Evolutionary conservation across 371 early-diverging fungal genomes (phyloP).

Genomic region (Mortierella polycephala): DNA sequence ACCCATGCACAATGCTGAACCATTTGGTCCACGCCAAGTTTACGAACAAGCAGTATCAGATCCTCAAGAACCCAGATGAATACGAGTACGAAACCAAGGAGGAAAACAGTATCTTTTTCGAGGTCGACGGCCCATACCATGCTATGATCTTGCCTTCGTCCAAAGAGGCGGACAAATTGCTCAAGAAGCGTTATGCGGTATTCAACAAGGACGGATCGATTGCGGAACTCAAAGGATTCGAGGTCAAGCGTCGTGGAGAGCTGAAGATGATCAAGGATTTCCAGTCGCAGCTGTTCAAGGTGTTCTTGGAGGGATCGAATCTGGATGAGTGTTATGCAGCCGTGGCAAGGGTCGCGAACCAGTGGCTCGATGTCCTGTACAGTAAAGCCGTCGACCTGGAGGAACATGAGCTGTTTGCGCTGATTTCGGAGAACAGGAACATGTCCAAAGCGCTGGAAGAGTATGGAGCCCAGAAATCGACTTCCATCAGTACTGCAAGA

Average conservation of each 20-base stretch:
- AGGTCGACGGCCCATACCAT: conserved; percentile 99
- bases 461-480: conserved; percentile 96
- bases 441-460: conserved; percentile 97
- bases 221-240: conserved; percentile 99
- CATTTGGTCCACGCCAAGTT: conserved; percentile 97
- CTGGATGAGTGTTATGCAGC: conserved; percentile 93
- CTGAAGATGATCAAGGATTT: conserved; percentile 98
- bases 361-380: conserved; percentile 97
- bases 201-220: conserved; percentile 96
- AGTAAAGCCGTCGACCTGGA: conserved; percentile 85
- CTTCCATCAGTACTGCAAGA: conserved; percentile 95
- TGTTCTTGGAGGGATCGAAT: conserved; percentile 90
- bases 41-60: conserved; percentile 99
- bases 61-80: conserved; percentile 65
- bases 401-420: conserved; percentile 95
- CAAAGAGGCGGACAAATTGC: conserved; percentile 95
- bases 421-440: conserved; percentile 98
- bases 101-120: conserved; percentile 99
- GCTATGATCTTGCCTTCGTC: conserved; percentile 99
- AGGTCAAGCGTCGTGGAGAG: conserved; percentile 99
- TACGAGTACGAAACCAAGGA: conserved; percentile 77
- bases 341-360: conserved; percentile 92
- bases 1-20: conserved; percentile 98
- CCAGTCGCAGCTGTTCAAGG: conserved; percentile 95
- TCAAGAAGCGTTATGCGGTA: conserved; percentile 99